phyloP scores from a whole-genome alignment of 192 early-diverging fungal species.

The Oehlia diaphana region DNA sequence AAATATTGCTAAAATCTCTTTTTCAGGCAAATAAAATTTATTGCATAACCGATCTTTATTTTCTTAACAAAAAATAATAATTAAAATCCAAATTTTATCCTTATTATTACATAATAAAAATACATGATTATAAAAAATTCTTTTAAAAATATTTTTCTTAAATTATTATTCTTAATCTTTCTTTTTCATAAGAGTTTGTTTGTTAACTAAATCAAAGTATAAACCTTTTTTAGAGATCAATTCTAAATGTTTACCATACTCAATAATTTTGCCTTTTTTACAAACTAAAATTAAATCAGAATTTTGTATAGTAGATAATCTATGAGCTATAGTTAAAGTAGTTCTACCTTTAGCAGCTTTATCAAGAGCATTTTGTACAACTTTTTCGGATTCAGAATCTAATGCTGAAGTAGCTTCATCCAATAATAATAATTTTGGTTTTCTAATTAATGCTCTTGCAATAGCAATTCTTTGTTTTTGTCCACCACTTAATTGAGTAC shows the following conservation, averaged over 20 bases:
- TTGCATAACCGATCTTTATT: too few species aligned
- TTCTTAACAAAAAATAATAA: too few species aligned
- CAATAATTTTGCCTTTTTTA: constrained; percentile 60
- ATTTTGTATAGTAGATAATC: constrained; percentile 66
- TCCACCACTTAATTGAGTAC: constrained; percentile 57
- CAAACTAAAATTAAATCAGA: constrained; percentile 77
- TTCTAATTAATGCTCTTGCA: constrained; percentile 82
- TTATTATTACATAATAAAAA: too few species aligned
- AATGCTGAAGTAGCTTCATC: constrained; percentile 79
- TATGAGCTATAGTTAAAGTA: constrained; percentile 70
- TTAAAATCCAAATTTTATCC: too few species aligned
- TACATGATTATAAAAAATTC: too few species aligned
- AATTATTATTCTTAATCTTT: too few species aligned
- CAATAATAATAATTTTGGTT: constrained; percentile 77
- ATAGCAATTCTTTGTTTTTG: constrained; percentile 85
- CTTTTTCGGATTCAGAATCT: constrained; percentile 64
- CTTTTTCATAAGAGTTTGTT: constrained; percentile 59
- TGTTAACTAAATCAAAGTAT: constrained; percentile 63
- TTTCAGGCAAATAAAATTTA: too few species aligned
- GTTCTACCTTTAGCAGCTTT: constrained; percentile 64
- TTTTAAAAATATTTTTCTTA: too few species aligned
- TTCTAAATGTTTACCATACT: constrained; percentile 61
- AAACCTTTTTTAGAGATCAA: constrained; percentile 52
- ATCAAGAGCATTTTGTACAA: constrained; percentile 67
- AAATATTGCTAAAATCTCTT: too few species aligned